A percentile compares a stretch with the other conserved stretches of the same genome.
Evolutionary conservation across 2,329 filamentous ascomycete genomes (phyloP).

Genomic region (Aureobasidium uvarum): DNA sequence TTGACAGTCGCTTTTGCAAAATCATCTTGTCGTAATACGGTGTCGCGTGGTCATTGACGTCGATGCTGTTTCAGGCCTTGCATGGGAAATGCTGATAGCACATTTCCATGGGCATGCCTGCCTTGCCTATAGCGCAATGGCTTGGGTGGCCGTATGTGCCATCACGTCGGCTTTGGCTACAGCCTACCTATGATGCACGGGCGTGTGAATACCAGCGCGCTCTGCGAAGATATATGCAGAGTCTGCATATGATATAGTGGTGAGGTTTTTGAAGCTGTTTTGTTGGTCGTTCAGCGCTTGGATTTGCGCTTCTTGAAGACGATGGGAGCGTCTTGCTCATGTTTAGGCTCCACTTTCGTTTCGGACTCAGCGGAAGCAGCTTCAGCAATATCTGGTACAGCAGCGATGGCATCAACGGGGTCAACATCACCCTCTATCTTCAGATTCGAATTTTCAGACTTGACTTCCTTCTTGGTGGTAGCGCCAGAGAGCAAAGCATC

Average conservation of each 20-base stretch:
- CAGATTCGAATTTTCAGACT: slow-evolving; percentile 35
- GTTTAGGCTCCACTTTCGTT: slow-evolving; percentile 12
- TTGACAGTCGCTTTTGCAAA: background rate
- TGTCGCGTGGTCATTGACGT: slow-evolving; percentile 1
- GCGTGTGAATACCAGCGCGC: background rate
- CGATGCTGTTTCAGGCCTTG: background rate
- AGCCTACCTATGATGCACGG: background rate
- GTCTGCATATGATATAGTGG: background rate
- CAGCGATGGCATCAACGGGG: slow-evolving; percentile 33
- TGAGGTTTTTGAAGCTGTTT: background rate
- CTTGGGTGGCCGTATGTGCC: background rate
- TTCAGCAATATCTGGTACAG: slow-evolving; percentile 30
- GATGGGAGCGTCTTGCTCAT: slow-evolving; percentile 49
- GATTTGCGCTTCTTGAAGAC: slow-evolving; percentile 77
- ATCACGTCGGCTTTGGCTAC: background rate
- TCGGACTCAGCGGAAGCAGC: slow-evolving; percentile 10
- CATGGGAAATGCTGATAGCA: background rate
- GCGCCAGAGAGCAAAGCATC: slow-evolving; percentile 55
- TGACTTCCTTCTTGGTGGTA: slow-evolving; percentile 35
- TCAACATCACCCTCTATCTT: slow-evolving; percentile 39
- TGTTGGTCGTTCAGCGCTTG: slow-evolving; percentile 35
- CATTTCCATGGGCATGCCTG: background rate
- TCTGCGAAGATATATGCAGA: background rate
- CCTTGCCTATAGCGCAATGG: background rate
- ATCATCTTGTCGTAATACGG: background rate